Evolutionary conservation across 345 rosid genomes (phyloP).

Genomic region (Erucastrum elatum): DNA sequence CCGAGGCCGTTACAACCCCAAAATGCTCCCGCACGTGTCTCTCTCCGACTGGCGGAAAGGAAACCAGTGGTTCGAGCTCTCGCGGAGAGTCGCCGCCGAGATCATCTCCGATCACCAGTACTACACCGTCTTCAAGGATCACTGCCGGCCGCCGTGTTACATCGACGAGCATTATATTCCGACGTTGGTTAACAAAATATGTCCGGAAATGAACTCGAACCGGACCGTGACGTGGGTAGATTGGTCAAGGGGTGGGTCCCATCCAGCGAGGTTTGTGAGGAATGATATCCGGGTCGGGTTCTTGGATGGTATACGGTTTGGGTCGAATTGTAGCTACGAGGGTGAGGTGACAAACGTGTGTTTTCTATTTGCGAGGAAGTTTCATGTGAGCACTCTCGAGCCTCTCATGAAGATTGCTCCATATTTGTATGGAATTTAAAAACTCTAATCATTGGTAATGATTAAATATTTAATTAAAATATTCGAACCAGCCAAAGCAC

Average conservation of each 20-base stretch:
- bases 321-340: constrained; percentile 44
- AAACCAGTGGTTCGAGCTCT: constrained; percentile 54
- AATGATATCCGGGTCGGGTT: constrained; percentile 41
- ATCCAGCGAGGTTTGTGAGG: constrained; percentile 45
- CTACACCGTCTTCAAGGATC: constrained; percentile 32
- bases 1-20: constrained; percentile 49
- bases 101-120: constrained; percentile 46
- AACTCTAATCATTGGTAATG: background rate
- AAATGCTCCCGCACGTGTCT: constrained; percentile 46
- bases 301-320: constrained; percentile 42
- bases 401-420: constrained; percentile 47
- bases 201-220: constrained; percentile 41
- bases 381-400: constrained; percentile 47
- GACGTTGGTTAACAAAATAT: constrained; percentile 41
- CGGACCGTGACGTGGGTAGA: constrained; percentile 56
- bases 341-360: constrained; percentile 43
- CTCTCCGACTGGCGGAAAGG: constrained; percentile 49
- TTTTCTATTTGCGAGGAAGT: constrained; percentile 54
- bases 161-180: constrained; percentile 53
- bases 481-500: background rate
- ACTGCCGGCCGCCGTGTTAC: constrained; percentile 53
- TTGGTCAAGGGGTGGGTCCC: constrained; percentile 49
- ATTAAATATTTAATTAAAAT: background rate
- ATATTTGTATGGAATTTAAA: constrained; percentile 20
- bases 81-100: constrained; percentile 38